Percentiles rank a stretch among this genome's conserved stretches.
phyloP scores from a whole-genome alignment of 495 filamentous ascomycete genomes.

The Neurospora pannonica region DNA sequence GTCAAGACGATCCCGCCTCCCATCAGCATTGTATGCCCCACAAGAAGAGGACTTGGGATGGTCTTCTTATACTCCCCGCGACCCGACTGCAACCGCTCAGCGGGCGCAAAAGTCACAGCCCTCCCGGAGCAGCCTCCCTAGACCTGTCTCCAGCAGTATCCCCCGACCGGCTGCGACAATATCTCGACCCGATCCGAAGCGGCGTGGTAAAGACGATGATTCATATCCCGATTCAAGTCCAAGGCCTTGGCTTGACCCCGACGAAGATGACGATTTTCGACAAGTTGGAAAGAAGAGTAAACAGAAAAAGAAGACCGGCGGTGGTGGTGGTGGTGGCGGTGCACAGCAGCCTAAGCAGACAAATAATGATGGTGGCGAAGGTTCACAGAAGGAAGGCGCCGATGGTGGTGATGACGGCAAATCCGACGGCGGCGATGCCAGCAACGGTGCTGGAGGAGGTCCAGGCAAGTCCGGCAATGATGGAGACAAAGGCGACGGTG shows the following conservation, averaged over 20 bases:
- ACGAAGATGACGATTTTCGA: constrained; percentile 35
- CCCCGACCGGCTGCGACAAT: background rate
- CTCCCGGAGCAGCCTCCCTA: background rate
- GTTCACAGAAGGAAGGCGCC: constrained; percentile 35
- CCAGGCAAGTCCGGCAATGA: constrained; percentile 19
- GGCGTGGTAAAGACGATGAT: constrained; percentile 7
- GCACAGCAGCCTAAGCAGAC: constrained; percentile 1
- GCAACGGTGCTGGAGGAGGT: constrained; percentile 3
- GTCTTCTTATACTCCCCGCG: background rate
- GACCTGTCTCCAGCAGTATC: background rate
- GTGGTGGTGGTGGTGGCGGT: constrained; percentile 6
- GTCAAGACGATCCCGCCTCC: constrained; percentile 7
- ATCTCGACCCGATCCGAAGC: background rate
- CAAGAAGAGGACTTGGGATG: constrained; percentile 6
- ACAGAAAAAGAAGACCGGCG: constrained; percentile 13
- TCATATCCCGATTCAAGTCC: constrained; percentile 20
- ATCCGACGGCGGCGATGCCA: constrained; percentile 14
- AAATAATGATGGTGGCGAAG: constrained; percentile 23
- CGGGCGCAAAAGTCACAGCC: constrained; percentile 7
- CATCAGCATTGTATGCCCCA: background rate
- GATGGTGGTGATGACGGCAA: constrained; percentile 18
- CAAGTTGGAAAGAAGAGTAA: constrained; percentile 33
- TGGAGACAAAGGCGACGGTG: constrained; percentile 18
- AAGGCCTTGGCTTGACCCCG: constrained; percentile 32
- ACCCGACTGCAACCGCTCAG: constrained; percentile 13